Conservation (phyloP, 305 asterid genomes). For the Petunia hybrid region DNA sequence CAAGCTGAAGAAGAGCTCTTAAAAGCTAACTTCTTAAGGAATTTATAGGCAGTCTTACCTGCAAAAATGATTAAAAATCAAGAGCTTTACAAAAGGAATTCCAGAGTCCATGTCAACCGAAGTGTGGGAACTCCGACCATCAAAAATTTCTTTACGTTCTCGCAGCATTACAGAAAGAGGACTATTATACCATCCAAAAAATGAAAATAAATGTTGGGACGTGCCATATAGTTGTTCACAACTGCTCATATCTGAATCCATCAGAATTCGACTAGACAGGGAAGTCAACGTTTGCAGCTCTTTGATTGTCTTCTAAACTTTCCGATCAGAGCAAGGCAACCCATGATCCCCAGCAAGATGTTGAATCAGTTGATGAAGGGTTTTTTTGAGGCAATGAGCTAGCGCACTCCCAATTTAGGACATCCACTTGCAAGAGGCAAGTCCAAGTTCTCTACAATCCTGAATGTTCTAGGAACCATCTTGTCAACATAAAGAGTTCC, state of each 20-base stretch:
- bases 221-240: neutral
- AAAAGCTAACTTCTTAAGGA: neutral
- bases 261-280: too few species aligned
- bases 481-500: constrained; percentile 87
- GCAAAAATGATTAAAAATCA: neutral
- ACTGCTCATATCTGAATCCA: constrained; percentile 15
- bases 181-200: neutral
- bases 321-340: too few species aligned
- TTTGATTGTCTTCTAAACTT: too few species aligned
- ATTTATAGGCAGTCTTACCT: neutral
- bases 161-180: neutral
- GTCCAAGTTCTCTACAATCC: constrained; percentile 71
- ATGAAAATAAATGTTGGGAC: too few species aligned
- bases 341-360: neutral
- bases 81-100: too few species aligned
- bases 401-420: constrained; percentile 63
- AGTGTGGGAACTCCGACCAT: neutral
- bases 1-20: too few species aligned
- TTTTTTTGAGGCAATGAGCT: neutral
- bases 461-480: constrained; percentile 84
- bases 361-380: neutral
- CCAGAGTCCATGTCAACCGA: neutral
- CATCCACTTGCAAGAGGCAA: constrained; percentile 80
- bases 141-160: neutral
- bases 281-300: neutral